phyloP scores from a whole-genome alignment of 352 stramenopile genomes.

The Globisporangium sylvaticum region DNA sequence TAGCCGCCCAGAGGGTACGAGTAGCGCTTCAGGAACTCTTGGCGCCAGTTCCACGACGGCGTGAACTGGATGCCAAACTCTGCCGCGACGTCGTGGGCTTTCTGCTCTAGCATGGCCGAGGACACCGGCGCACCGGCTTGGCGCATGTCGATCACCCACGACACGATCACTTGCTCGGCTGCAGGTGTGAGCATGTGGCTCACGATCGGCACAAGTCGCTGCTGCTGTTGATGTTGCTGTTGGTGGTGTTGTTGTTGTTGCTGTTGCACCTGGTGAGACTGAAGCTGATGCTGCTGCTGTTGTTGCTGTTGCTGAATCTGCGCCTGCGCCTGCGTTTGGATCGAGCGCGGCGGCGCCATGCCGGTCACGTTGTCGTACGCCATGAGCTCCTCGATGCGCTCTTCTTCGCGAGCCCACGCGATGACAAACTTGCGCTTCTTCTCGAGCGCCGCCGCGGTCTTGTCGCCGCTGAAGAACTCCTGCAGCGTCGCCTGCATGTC shows the following conservation, averaged over 20 bases:
- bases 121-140: slow-evolving; percentile 8
- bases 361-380: slow-evolving; percentile 10
- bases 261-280: not conserved
- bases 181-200: slow-evolving; percentile 5
- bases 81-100: slow-evolving; percentile 10
- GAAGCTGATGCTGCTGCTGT: slow-evolving; percentile 7
- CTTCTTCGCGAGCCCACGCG: slow-evolving; percentile 14
- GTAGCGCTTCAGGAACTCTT: slow-evolving; percentile 19
- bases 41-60: slow-evolving; percentile 17
- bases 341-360: not conserved
- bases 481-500: slow-evolving; percentile 15
- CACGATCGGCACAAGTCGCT: slow-evolving; percentile 1
- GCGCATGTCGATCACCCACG: slow-evolving; percentile 17
- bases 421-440: slow-evolving; percentile 20
- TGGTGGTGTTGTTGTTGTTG: slow-evolving; percentile 1
- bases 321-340: not conserved
- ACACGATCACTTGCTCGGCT: slow-evolving; percentile 13
- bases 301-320: not conserved
- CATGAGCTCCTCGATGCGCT: slow-evolving; percentile 19
- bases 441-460: slow-evolving; percentile 13
- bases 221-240: not conserved
- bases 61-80: slow-evolving; percentile 13
- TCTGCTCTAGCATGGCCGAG: slow-evolving; percentile 15
- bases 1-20: slow-evolving; percentile 13
- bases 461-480: slow-evolving; percentile 16